Percentiles rank a stretch among this genome's conserved stretches.
phyloP scores from a whole-genome alignment of 169 alveolate genomes.

The Amoebophrya sp. region DNA sequence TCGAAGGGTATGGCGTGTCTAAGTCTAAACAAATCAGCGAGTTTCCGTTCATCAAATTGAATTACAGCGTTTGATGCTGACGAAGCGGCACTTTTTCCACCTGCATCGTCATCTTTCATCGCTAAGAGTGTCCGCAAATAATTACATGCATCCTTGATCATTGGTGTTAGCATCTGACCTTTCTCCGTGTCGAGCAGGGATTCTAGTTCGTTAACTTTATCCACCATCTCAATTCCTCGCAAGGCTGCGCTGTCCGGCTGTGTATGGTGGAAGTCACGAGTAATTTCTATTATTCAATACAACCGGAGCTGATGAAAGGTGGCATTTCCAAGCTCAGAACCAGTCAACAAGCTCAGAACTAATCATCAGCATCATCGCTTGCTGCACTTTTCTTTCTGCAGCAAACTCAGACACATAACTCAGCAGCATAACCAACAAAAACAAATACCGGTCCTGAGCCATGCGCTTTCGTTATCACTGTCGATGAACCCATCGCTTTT shows the following conservation, averaged over 20 bases:
- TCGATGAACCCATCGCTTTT: not conserved
- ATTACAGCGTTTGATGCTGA: not conserved
- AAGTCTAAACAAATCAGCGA: not conserved
- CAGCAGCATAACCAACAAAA: not conserved
- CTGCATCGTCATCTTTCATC: slow-evolving; percentile 4
- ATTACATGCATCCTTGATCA: not conserved
- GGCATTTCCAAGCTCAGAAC: no score
- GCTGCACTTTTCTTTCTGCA: no score
- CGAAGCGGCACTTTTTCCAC: not conserved
- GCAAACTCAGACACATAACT: no score
- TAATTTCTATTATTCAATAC: no score
- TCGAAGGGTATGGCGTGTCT: not conserved
- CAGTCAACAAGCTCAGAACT: no score
- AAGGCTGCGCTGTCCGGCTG: slow-evolving; percentile 11
- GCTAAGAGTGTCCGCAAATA: not conserved
- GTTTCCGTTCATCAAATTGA: not conserved
- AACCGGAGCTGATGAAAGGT: no score
- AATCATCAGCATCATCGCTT: no score
- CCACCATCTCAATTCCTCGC: slow-evolving; percentile 6
- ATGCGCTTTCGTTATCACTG: not conserved
- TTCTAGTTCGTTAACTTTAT: not conserved
- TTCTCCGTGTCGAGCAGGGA: not conserved
- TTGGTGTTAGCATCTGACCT: not conserved
- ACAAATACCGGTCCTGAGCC: slow-evolving; percentile 8
- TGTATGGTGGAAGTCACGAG: no score